phyloP scores from a whole-genome alignment of 805 yeast species.

The Scheffersomyces coipomensis region DNA sequence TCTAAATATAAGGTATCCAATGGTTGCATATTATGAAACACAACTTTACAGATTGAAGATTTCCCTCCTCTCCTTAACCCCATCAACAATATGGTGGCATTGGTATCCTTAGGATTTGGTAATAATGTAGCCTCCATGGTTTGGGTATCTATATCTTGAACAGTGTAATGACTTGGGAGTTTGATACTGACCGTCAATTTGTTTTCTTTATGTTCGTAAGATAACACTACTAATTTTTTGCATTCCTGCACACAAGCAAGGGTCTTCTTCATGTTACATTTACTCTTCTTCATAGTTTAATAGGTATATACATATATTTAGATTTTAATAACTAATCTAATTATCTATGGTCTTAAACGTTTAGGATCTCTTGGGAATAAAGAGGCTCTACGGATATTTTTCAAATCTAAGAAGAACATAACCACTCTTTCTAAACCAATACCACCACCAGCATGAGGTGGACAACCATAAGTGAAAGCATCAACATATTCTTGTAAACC shows the following conservation, averaged over 20 bases:
- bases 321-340: too few relatives aligned
- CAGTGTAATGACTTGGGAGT: too few relatives aligned
- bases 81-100: constrained; percentile 84
- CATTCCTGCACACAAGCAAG: too few relatives aligned
- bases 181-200: too few relatives aligned
- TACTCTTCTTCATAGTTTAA: too few relatives aligned
- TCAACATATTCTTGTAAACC: constrained; percentile 91
- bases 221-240: too few relatives aligned
- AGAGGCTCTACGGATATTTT: constrained; percentile 97
- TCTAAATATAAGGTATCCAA: constrained; percentile 88
- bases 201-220: too few relatives aligned
- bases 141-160: too few relatives aligned
- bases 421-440: constrained; percentile 98
- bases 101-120: constrained; percentile 47
- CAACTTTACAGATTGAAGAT: constrained; percentile 92
- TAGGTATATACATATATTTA: too few relatives aligned
- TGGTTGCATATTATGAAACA: constrained; percentile 95
- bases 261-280: too few relatives aligned
- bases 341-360: constrained; percentile 75
- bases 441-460: constrained; percentile 99
- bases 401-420: constrained; percentile 95
- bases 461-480: constrained; percentile 91
- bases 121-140: constrained; percentile 15
- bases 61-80: constrained; percentile 91
- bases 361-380: constrained; percentile 98